A percentile compares a stretch with the other conserved stretches of the same genome.
Evolutionary conservation across 176 grass and related monocot genomes (phyloP).

Genomic region (Aegilops speltoides): DNA sequence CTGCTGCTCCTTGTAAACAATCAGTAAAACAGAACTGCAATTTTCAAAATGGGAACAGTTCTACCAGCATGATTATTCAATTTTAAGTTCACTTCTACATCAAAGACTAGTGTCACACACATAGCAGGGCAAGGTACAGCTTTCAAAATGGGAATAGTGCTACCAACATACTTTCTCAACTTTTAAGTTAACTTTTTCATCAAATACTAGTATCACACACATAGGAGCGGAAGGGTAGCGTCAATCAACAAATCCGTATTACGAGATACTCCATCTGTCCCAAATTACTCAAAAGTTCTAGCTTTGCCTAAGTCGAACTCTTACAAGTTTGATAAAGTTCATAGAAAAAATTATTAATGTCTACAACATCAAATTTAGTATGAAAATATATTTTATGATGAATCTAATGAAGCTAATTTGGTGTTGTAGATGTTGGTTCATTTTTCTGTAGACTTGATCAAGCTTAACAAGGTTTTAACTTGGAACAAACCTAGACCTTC

Average conservation of each 20-base stretch:
- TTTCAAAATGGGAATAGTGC: not conserved
- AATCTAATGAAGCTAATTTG: not conserved
- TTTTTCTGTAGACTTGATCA: not conserved
- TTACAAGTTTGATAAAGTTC: not conserved
- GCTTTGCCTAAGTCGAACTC: not conserved
- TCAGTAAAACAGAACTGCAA: not conserved
- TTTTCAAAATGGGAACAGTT: not conserved
- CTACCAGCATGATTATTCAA: not conserved
- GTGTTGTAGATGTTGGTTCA: not conserved
- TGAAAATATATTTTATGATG: not conserved
- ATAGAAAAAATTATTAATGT: not conserved
- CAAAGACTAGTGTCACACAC: not conserved
- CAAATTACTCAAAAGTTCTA: not conserved
- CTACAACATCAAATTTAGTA: not conserved
- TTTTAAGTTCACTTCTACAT: constrained; percentile 19
- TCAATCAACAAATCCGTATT: no score
- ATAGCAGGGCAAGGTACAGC: not conserved
- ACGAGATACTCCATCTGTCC: not conserved
- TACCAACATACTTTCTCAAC: not conserved
- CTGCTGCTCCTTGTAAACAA: no score
- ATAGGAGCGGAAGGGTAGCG: no score
- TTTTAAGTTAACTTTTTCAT: not conserved
- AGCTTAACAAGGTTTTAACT: not conserved
- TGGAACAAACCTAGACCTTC: not conserved
- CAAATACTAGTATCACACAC: not conserved